Percentiles rank a stretch among this genome's conserved stretches.
phyloP scores from a whole-genome alignment of 176 grass and related monocot genomes.

The Cymbopogon citratus region DNA sequence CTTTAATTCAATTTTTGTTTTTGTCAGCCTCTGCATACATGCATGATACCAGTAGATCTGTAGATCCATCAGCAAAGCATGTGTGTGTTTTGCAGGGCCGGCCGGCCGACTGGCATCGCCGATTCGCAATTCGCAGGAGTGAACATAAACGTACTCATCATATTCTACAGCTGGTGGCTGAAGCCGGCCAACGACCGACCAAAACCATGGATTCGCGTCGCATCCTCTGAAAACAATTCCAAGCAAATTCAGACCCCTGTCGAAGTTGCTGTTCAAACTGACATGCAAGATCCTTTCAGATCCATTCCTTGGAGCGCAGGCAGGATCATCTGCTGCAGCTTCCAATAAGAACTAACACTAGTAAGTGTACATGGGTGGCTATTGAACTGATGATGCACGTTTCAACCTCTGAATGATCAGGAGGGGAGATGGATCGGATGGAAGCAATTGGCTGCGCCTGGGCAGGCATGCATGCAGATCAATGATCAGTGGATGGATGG shows the following conservation, averaged over 20 bases:
- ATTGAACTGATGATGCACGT: not conserved
- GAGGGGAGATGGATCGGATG: no score
- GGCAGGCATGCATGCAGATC: not conserved
- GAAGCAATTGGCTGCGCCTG: not conserved
- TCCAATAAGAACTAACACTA: no score
- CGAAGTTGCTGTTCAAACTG: not conserved
- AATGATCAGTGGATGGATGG: not conserved
- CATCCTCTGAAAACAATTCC: not conserved
- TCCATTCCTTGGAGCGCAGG: not conserved
- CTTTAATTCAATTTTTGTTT: no score
- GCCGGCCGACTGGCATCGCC: not conserved
- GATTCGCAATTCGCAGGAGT: no score
- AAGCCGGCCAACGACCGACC: slow-evolving; percentile 15
- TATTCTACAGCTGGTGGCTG: not conserved
- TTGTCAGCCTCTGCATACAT: not conserved
- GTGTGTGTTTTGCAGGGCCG: not conserved
- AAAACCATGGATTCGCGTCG: not conserved
- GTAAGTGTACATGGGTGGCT: not conserved
- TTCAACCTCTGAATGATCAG: no score
- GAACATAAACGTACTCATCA: no score
- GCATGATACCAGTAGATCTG: not conserved
- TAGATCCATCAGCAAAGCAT: slow-evolving; percentile 1
- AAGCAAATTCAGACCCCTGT: not conserved
- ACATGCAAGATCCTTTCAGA: not conserved
- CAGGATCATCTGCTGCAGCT: not conserved